A percentile compares a stretch with the other conserved stretches of the same genome.
Evolutionary conservation across 2,329 filamentous ascomycete species (phyloP).

Genomic region (Colletotrichum abscissum): DNA sequence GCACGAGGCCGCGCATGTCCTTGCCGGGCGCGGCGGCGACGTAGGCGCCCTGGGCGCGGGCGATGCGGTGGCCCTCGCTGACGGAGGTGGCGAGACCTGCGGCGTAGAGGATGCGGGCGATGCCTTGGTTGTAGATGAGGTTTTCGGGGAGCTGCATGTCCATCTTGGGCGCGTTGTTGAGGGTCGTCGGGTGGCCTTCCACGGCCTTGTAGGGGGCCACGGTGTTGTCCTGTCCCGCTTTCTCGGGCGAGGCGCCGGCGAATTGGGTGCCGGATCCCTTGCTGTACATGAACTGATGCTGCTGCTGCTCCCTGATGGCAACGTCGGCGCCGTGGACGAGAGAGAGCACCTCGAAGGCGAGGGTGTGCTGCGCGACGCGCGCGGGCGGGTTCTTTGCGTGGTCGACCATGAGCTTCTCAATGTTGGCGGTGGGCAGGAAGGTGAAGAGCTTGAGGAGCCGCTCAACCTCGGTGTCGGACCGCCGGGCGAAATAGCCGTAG

Average conservation of each 20-base stretch:
- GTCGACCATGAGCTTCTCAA: conserved; percentile 73
- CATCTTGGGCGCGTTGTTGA: conserved; percentile 61
- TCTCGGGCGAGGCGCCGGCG: conserved; percentile 11
- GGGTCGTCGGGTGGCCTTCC: conserved; percentile 38
- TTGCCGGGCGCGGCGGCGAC: conserved; percentile 64
- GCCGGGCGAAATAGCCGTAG: conserved; percentile 89
- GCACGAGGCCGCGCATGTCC: conserved; percentile 54
- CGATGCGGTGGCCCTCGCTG: conserved; percentile 69
- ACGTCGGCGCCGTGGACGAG: conserved; percentile 78
- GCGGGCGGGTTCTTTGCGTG: conserved; percentile 76
- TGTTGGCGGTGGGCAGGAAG: conserved; percentile 80
- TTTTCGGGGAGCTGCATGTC: conserved; percentile 70
- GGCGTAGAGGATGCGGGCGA: conserved; percentile 69
- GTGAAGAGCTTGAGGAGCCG: conserved; percentile 89
- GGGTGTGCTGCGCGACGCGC: conserved; percentile 82
- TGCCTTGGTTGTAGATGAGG: conserved; percentile 64
- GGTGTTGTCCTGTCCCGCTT: conserved; percentile 23
- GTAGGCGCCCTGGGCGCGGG: conserved; percentile 67
- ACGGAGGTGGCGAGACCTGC: conserved; percentile 67
- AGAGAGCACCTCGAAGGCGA: conserved; percentile 85
- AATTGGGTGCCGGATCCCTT: conserved; percentile 36
- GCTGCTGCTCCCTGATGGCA: conserved; percentile 70
- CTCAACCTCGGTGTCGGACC: conserved; percentile 84
- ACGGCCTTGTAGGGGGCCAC: conserved; percentile 35
- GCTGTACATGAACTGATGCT: conserved; percentile 63